These are phyloP conservation scores for Diaporthe sp. DNA, from an alignment of 2,329 filamentous ascomycete genomes.

Conservation along the genomic window DNA sequence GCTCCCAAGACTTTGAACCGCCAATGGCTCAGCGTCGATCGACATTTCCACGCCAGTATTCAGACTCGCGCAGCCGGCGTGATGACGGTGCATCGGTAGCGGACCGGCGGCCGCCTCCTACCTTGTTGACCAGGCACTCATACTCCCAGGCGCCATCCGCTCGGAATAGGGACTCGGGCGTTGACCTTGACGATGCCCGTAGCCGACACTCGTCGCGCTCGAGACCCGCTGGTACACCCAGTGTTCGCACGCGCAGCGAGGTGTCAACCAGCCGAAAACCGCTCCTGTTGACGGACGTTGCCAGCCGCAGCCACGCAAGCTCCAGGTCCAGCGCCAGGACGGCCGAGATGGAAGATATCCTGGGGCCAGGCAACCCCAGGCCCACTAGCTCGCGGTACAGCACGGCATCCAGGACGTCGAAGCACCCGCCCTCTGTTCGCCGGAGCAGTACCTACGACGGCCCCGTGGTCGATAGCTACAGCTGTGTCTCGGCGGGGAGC, in stretches of 20 bases:
- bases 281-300: conserved; percentile 52
- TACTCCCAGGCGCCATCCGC: conserved; percentile 46
- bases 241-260: conserved; percentile 54
- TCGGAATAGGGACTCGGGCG: conserved; percentile 47
- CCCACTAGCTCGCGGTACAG: conserved; percentile 38
- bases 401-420: conserved; percentile 14
- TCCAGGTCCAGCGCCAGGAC: conserved; percentile 48
- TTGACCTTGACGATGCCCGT: conserved; percentile 51
- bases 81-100: conserved; percentile 45
- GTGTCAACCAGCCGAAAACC: conserved; percentile 47
- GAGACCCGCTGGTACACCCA: conserved; percentile 43
- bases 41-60: conserved; percentile 55
- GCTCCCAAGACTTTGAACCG: conserved; percentile 53
- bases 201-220: conserved; percentile 53
- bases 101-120: conserved; percentile 47
- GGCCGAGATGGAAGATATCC: conserved; percentile 32
- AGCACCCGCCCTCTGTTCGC: conserved; percentile 34
- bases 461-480: conserved; percentile 48
- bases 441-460: conserved; percentile 43
- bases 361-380: conserved; percentile 36
- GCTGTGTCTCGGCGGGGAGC: conserved; percentile 57
- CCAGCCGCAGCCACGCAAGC: conserved; percentile 52
- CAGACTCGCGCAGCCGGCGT: conserved; percentile 46
- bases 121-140: conserved; percentile 37
- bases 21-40: conserved; percentile 55